Evolutionary conservation across 2,329 filamentous ascomycete species (phyloP).

Genomic region (Aspergillus piperis): DNA sequence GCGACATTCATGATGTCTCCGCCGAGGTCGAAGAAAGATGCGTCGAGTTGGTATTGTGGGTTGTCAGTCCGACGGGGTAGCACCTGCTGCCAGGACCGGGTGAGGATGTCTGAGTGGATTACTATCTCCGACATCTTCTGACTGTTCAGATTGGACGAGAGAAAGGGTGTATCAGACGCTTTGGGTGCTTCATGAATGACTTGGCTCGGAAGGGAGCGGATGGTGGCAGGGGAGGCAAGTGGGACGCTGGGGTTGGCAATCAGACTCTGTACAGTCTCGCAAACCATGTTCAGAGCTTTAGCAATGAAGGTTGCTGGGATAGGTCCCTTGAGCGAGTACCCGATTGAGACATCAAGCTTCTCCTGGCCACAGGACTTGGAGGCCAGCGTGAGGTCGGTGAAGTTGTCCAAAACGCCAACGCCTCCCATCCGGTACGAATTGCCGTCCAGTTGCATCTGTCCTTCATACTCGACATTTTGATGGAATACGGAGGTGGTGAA

Average conservation of each 20-base stretch:
- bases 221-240: slow-evolving; percentile 36
- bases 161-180: slow-evolving; percentile 34
- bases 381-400: slow-evolving; percentile 43
- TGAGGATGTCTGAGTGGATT: slow-evolving; percentile 43
- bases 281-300: slow-evolving; percentile 44
- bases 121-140: slow-evolving; percentile 42
- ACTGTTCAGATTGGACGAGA: slow-evolving; percentile 39
- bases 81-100: slow-evolving; percentile 43
- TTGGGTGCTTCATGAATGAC: slow-evolving; percentile 29
- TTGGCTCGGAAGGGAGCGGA: slow-evolving; percentile 35
- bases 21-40: slow-evolving; percentile 45
- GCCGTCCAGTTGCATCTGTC: slow-evolving; percentile 40
- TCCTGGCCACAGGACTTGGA: slow-evolving; percentile 38
- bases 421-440: slow-evolving; percentile 43
- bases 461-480: slow-evolving; percentile 40
- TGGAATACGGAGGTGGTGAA: slow-evolving; percentile 46
- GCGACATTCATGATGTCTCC: slow-evolving; percentile 46
- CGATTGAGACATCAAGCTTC: slow-evolving; percentile 38
- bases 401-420: slow-evolving; percentile 42
- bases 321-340: slow-evolving; percentile 41
- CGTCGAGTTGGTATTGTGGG: slow-evolving; percentile 38
- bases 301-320: slow-evolving; percentile 36
- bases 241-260: slow-evolving; percentile 37
- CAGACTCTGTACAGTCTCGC: slow-evolving; percentile 40
- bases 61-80: slow-evolving; percentile 28